Conservation (phyloP, 2,329 filamentous ascomycete genomes). For the Sporothrix euskadiensis region DNA sequence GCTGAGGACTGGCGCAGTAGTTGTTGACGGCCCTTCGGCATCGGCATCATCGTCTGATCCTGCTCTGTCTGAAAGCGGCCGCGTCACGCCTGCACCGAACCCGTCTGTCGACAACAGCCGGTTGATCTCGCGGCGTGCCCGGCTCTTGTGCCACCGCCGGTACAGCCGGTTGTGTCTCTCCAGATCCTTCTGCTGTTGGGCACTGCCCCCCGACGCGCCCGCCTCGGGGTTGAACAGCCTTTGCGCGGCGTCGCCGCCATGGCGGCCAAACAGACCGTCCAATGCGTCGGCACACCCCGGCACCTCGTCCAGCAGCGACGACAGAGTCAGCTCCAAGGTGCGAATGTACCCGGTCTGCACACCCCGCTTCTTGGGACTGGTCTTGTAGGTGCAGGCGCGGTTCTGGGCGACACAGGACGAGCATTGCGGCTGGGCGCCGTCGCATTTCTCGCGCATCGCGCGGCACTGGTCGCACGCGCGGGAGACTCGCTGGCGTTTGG, state of each 20-base stretch:
- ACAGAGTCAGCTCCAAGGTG: slow-evolving; percentile 68
- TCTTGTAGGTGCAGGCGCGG: slow-evolving; percentile 69
- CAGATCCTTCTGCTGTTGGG: slow-evolving; percentile 37
- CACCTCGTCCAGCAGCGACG: slow-evolving; percentile 64
- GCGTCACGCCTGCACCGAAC: slow-evolving; percentile 31
- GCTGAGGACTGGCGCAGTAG: no score
- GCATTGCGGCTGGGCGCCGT: slow-evolving; percentile 67
- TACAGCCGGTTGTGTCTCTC: slow-evolving; percentile 57
- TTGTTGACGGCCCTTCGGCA: not conserved
- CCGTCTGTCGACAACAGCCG: slow-evolving; percentile 56
- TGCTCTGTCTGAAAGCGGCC: not conserved
- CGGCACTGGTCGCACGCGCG: slow-evolving; percentile 70
- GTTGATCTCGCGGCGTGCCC: slow-evolving; percentile 63
- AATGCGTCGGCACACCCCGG: slow-evolving; percentile 61
- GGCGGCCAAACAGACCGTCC: slow-evolving; percentile 53
- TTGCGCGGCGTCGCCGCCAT: slow-evolving; percentile 38
- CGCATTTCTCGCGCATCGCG: slow-evolving; percentile 69
- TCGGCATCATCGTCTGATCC: slow-evolving; percentile 12
- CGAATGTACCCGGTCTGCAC: slow-evolving; percentile 79
- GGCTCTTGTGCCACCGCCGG: slow-evolving; percentile 63
- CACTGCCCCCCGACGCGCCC: not conserved
- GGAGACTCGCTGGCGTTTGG: slow-evolving; percentile 65
- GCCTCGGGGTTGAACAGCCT: slow-evolving; percentile 22
- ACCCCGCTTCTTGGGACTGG: slow-evolving; percentile 72
- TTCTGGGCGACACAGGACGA: slow-evolving; percentile 65